A percentile compares a stretch with the other conserved stretches of the same genome.
phyloP scores from a whole-genome alignment of 2,329 filamentous ascomycete species.

The Colletotrichum aenigma region DNA sequence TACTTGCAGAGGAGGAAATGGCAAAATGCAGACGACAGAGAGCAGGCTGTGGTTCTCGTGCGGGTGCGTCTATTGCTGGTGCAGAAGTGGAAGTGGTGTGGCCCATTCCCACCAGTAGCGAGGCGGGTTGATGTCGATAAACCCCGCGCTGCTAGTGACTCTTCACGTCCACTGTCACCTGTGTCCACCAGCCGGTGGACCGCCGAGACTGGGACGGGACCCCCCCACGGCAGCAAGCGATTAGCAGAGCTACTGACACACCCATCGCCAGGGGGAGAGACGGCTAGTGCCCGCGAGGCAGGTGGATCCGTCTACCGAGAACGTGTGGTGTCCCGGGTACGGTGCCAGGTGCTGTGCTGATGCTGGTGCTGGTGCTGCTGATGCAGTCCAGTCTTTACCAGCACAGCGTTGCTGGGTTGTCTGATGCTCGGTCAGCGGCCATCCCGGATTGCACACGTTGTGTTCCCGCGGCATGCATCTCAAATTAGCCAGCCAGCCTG shows the following conservation, averaged over 20 bases:
- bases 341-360: background rate
- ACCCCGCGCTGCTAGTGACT: background rate
- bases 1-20: background rate
- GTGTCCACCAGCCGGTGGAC: constrained; percentile 4
- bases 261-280: background rate
- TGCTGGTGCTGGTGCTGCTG: background rate
- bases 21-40: background rate
- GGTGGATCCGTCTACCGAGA: background rate
- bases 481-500: background rate
- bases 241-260: constrained; percentile 1
- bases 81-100: background rate
- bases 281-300: background rate
- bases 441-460: background rate
- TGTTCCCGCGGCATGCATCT: background rate
- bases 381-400: background rate
- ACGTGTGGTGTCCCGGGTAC: background rate
- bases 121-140: background rate
- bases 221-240: background rate
- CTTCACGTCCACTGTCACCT: background rate
- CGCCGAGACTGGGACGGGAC: background rate
- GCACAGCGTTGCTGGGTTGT: background rate
- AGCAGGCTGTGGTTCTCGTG: constrained; percentile 8
- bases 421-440: background rate
- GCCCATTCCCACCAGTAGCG: background rate
- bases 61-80: background rate